Percentiles rank a stretch among this genome's conserved stretches.
Conservation (phyloP, 1,284 basidiomycete species). For the Ceratobasidium sp. region DNA sequence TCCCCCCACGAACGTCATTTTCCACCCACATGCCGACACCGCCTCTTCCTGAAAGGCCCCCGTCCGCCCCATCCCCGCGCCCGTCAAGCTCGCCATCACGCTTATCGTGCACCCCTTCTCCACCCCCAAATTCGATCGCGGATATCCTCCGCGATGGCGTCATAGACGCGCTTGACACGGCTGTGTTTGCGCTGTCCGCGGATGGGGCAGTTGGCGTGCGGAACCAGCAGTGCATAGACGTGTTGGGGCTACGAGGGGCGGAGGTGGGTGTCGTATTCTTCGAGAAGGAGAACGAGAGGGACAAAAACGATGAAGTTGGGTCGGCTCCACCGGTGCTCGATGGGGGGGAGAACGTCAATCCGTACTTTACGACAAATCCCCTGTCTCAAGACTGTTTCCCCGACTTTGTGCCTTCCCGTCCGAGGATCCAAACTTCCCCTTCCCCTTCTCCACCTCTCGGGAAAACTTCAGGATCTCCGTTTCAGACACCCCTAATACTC, state of each 20-base stretch:
- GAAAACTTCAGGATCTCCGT: neutral
- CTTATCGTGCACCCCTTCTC: neutral
- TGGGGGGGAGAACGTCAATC: slow-evolving; percentile 1
- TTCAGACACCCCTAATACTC: neutral
- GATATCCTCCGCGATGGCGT: slow-evolving; percentile 31
- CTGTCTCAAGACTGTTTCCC: neutral
- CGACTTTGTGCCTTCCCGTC: neutral
- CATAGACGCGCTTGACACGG: slow-evolving; percentile 30
- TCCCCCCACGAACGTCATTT: neutral
- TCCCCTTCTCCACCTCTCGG: neutral
- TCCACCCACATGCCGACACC: neutral
- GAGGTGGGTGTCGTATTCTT: slow-evolving; percentile 16
- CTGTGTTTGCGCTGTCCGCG: slow-evolving; percentile 14
- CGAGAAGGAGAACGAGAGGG: neutral
- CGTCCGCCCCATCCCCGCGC: neutral
- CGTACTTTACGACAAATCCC: slow-evolving; percentile 12
- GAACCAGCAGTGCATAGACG: slow-evolving; percentile 21
- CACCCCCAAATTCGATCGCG: slow-evolving; percentile 3
- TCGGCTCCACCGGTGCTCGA: neutral
- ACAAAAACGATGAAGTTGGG: neutral
- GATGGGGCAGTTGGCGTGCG: slow-evolving; percentile 28
- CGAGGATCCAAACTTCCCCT: neutral
- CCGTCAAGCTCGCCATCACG: neutral
- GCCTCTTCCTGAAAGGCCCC: neutral
- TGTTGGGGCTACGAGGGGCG: slow-evolving; percentile 1